Evolutionary conservation across 2,329 filamentous ascomycete genomes (phyloP).

Genomic region (Penicillium concentricum): DNA sequence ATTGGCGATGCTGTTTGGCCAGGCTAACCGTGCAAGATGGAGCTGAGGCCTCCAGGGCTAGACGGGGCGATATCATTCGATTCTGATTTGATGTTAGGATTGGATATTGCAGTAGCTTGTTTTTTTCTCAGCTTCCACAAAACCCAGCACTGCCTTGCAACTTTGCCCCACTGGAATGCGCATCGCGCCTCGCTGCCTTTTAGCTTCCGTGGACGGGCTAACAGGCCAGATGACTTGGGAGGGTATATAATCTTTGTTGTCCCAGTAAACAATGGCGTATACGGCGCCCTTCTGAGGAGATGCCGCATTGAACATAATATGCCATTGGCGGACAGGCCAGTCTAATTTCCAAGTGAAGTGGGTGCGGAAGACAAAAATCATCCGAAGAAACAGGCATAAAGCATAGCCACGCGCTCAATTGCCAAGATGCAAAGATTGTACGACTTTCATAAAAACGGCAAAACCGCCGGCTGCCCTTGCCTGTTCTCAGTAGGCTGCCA

Average conservation of each 20-base stretch:
- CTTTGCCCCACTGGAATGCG: constrained; percentile 1
- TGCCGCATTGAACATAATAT: not conserved
- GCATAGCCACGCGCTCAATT: not conserved
- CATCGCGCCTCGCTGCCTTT: not conserved
- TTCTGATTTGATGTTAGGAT: constrained; percentile 2
- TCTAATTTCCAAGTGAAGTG: not conserved
- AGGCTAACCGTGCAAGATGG: constrained; percentile 6
- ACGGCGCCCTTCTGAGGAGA: not conserved
- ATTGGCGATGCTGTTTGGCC: constrained; percentile 16
- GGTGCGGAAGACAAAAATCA: not conserved
- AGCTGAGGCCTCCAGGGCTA: constrained; percentile 3
- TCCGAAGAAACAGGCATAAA: not conserved
- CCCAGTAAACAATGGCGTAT: not conserved
- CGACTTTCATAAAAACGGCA: not conserved
- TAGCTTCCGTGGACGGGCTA: not conserved
- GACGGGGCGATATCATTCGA: not conserved
- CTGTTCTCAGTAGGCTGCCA: not conserved
- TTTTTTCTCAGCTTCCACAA: constrained; percentile 7
- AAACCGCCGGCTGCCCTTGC: not conserved
- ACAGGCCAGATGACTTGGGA: not conserved
- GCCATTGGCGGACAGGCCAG: not conserved
- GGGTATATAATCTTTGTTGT: not conserved
- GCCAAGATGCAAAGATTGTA: not conserved
- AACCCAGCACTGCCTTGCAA: not conserved
- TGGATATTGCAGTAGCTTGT: not conserved